These are phyloP conservation scores for Pestalotiopsis sp. DNA, from an alignment of 2,329 filamentous ascomycete species.

Conservation along the genomic window DNA sequence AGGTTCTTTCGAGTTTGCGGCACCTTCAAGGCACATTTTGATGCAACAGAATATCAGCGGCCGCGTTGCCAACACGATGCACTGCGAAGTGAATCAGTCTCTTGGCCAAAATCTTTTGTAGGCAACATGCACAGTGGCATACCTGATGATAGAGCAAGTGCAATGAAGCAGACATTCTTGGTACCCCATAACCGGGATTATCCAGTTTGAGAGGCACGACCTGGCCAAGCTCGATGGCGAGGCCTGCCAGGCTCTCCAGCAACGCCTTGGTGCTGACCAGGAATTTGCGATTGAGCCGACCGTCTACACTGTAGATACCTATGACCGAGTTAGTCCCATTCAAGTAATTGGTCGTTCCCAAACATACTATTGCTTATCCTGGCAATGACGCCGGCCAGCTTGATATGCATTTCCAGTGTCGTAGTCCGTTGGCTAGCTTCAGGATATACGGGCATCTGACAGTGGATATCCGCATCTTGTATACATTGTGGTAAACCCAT, in stretches of 20 bases:
- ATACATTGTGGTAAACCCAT: conserved; percentile 54
- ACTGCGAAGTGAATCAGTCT: conserved; percentile 20
- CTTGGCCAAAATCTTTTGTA: not conserved
- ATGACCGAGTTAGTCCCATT: not conserved
- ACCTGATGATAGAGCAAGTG: conserved; percentile 36
- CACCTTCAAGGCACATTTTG: conserved; percentile 31
- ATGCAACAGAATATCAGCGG: conserved; percentile 33
- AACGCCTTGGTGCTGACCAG: conserved; percentile 31
- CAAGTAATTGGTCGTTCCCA: not conserved
- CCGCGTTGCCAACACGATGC: conserved; percentile 34
- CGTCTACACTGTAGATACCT: conserved; percentile 33
- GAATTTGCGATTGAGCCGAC: conserved; percentile 31
- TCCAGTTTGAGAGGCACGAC: conserved; percentile 31
- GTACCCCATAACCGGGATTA: conserved; percentile 26
- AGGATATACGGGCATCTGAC: conserved; percentile 33
- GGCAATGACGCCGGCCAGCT: conserved; percentile 30
- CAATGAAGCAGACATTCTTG: conserved; percentile 31
- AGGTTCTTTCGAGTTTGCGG: conserved; percentile 13
- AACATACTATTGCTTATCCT: conserved; percentile 31
- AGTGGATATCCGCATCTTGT: conserved; percentile 51
- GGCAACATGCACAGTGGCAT: conserved; percentile 1
- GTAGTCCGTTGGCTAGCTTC: conserved; percentile 27
- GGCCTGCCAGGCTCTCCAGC: conserved; percentile 27
- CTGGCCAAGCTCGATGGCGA: conserved; percentile 31
- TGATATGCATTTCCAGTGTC: conserved; percentile 34